phyloP scores from a whole-genome alignment of 345 rosid genomes.

The Firmiana major region DNA sequence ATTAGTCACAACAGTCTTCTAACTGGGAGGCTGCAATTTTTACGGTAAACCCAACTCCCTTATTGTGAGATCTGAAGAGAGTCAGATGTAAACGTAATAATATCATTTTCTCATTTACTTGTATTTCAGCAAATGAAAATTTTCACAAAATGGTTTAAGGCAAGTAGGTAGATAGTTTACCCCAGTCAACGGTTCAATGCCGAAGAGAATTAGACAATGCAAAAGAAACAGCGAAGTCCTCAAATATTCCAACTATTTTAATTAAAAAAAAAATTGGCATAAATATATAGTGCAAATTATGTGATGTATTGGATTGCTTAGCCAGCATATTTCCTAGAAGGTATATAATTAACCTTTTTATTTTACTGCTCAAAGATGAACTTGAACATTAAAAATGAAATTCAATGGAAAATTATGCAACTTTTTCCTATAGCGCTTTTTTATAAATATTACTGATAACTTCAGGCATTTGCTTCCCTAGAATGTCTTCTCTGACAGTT shows the following conservation, averaged over 20 bases:
- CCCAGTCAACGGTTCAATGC: neutral
- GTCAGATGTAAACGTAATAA: neutral
- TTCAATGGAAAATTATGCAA: no score
- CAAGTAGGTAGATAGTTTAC: neutral
- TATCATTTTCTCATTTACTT: neutral
- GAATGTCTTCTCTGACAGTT: neutral
- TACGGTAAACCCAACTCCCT: no score
- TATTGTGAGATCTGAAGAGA: no score
- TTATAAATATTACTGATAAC: no score
- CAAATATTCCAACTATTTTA: neutral
- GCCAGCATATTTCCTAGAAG: neutral
- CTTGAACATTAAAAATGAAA: neutral
- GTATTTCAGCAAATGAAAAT: neutral
- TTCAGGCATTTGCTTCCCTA: no score
- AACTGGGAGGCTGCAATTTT: no score
- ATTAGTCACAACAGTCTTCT: no score
- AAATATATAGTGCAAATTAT: no score
- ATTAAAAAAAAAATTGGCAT: neutral
- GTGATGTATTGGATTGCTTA: neutral
- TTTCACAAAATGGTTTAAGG: neutral
- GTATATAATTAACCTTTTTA: neutral
- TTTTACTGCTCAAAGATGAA: neutral
- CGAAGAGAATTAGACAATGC: neutral
- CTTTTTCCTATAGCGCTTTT: no score
- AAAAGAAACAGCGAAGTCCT: neutral